These are phyloP conservation scores for Phoma sp. DNA, from an alignment of 2,329 filamentous ascomycete genomes.

Conservation along the genomic window DNA sequence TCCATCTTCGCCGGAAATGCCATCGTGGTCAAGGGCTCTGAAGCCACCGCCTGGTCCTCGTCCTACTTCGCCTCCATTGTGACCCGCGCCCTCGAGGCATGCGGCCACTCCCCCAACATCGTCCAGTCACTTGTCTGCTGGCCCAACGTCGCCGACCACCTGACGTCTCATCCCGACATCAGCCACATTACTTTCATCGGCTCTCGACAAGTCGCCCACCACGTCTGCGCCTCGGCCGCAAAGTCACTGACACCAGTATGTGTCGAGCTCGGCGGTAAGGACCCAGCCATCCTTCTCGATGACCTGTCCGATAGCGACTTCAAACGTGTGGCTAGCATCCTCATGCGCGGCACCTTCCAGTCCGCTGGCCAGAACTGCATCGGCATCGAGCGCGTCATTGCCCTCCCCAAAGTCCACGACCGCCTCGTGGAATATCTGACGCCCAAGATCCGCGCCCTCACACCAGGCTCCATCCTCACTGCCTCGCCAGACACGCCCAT, in stretches of 20 bases:
- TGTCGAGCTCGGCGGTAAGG: conserved; percentile 93
- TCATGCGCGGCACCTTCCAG: conserved; percentile 94
- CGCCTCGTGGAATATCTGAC: conserved; percentile 73
- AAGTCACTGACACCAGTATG: conserved; percentile 86
- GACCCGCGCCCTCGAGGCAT: conserved; percentile 78
- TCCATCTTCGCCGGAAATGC: conserved; percentile 90
- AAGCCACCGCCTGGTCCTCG: conserved; percentile 94
- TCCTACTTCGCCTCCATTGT: conserved; percentile 82
- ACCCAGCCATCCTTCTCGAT: conserved; percentile 88
- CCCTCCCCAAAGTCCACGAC: conserved; percentile 77
- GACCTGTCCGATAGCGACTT: conserved; percentile 72
- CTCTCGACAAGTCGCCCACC: conserved; percentile 82
- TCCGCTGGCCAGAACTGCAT: conserved; percentile 97
- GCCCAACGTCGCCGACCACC: conserved; percentile 78
- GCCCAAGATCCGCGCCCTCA: conserved; percentile 75
- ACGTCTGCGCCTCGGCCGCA: conserved; percentile 86
- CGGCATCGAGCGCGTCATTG: conserved; percentile 92
- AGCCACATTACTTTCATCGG: conserved; percentile 96
- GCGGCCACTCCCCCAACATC: conserved; percentile 81
- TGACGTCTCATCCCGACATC: conserved; percentile 86
- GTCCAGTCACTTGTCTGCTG: conserved; percentile 89
- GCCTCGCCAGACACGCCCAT: conserved; percentile 55
- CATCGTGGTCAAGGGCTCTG: conserved; percentile 91
- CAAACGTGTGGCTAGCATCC: conserved; percentile 76
- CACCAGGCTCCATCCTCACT: conserved; percentile 74